Evolutionary conservation across 2,329 filamentous ascomycete genomes (phyloP).

Genomic region (Pseudonectria buxi): DNA sequence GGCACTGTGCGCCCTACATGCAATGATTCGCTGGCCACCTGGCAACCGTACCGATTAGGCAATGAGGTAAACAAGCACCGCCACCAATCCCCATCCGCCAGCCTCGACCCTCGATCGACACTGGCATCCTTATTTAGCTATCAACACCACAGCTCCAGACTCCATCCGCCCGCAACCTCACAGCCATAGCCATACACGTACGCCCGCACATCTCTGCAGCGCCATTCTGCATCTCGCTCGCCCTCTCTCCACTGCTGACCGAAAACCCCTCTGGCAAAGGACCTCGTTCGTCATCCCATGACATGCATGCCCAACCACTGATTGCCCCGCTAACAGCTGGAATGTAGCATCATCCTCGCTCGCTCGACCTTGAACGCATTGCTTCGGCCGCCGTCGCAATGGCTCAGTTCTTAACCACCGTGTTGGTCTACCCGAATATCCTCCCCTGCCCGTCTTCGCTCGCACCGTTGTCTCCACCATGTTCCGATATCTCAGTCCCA

Average conservation of each 20-base stretch:
- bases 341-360: conserved; percentile 25
- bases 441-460: conserved; percentile 1
- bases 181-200: no score
- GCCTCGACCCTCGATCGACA: no score
- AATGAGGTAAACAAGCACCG: conserved; percentile 23
- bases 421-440: conserved; percentile 27
- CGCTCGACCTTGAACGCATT: conserved; percentile 4
- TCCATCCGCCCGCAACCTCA: no score
- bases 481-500: conserved; percentile 28
- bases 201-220: conserved; percentile 1
- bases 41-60: conserved; percentile 27
- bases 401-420: conserved; percentile 37
- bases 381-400: conserved; percentile 20
- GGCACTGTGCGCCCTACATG: no score
- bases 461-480: conserved; percentile 14
- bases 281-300: conserved; percentile 9
- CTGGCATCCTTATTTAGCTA: no score
- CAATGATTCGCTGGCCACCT: conserved; percentile 8
- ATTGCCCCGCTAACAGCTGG: conserved; percentile 38
- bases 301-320: conserved; percentile 4
- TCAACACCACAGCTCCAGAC: no score
- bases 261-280: background rate
- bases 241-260: no score
- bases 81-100: background rate
- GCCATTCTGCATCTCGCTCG: conserved; percentile 1